A percentile compares a stretch with the other conserved stretches of the same genome.
Evolutionary conservation across 495 filamentous ascomycete genomes (phyloP).

Genomic region (Aspergillus homomorphus): DNA sequence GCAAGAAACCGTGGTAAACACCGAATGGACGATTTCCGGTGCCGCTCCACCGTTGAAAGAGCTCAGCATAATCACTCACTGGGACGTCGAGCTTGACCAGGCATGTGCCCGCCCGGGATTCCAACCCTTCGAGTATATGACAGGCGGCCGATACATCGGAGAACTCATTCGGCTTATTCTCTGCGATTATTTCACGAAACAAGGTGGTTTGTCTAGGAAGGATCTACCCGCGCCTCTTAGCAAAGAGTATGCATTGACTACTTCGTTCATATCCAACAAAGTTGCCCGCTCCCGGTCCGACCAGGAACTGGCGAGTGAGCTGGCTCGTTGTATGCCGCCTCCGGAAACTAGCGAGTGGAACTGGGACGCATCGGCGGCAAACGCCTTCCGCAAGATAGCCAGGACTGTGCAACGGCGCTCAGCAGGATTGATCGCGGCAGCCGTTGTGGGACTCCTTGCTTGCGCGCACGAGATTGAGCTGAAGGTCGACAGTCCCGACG

Average conservation of each 20-base stretch:
- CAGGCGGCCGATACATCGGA: conserved; percentile 76
- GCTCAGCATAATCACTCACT: conserved; percentile 62
- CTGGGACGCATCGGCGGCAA: conserved; percentile 58
- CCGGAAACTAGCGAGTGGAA: conserved; percentile 44
- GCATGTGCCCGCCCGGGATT: conserved; percentile 72
- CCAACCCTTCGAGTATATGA: conserved; percentile 88
- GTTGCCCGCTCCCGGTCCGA: conserved; percentile 49
- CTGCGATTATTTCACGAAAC: conserved; percentile 58
- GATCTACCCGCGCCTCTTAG: conserved; percentile 55
- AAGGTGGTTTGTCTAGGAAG: conserved; percentile 32
- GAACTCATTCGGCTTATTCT: conserved; percentile 74
- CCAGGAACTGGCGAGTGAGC: conserved; percentile 46
- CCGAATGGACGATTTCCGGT: conserved; percentile 81
- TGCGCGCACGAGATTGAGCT: conserved; percentile 63
- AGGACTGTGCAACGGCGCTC: conserved; percentile 64
- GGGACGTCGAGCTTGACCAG: conserved; percentile 65
- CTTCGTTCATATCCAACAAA: conserved; percentile 65
- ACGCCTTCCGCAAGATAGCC: conserved; percentile 58
- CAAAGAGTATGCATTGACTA: conserved; percentile 63
- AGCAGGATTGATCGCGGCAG: conserved; percentile 68
- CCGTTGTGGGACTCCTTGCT: conserved; percentile 63
- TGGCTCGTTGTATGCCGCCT: conserved; percentile 53
- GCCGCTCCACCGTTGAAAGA: conserved; percentile 62
- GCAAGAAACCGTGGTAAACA: conserved; percentile 72
- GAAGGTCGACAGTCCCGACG: conserved; percentile 42